Base-by-base conservation (phyloP, 2,329 filamentous ascomycete species). In the Metarhizium sp. region DNA sequence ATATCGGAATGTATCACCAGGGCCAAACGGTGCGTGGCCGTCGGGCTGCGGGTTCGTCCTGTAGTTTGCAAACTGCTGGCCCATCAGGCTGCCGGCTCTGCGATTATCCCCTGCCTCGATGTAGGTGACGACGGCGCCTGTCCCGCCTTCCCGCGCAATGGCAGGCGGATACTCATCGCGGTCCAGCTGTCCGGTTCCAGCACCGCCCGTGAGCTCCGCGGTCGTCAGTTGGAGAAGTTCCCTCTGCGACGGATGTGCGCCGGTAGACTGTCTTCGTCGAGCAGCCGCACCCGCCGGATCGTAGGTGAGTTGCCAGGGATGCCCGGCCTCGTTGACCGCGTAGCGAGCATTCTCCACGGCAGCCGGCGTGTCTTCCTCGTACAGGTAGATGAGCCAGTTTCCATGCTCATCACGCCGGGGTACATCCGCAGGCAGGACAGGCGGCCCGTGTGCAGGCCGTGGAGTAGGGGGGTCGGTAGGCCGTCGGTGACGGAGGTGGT, bases 301-400 rank as follows among this genome's bases (percentile, higher is more conserved):
- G 18, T 40, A 52, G 13, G 50, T 52, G 40, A 52, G 50, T 18
- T 8, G 18, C 32, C 36, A 40, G 2, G 50, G 50, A 5, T 34
- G 38, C 20, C 50, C 50, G 18, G 5, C 43, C 43, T 43, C 30
- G 18, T 52, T 16, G 18, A 52, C 38, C 30, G 38, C 50, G 40
- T 16, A 46, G 16, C 50, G 50, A 46, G 50, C 50, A 32, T 52
- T 52, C 38, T 52, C 50, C 38, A 52, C 50, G 3, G 40, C 50
- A 16, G 50, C 50, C 8, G 50, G 50, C 10, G 8, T 46, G 30
- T 45, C 50, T 16, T 52, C 38, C 40, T 52, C 50, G 14, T 52
- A 46, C 14, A 52, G 14, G 40, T 45, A 52, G 50, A 52, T 36
- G 13, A 52, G 25, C 50, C 50, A 52, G 50, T 40, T 40, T 6